Percentiles rank a stretch among this genome's conserved stretches.
These are phyloP conservation scores for Dioscorea cayenensis DNA, from an alignment of 116 monocot species.

Conservation along the genomic window DNA sequence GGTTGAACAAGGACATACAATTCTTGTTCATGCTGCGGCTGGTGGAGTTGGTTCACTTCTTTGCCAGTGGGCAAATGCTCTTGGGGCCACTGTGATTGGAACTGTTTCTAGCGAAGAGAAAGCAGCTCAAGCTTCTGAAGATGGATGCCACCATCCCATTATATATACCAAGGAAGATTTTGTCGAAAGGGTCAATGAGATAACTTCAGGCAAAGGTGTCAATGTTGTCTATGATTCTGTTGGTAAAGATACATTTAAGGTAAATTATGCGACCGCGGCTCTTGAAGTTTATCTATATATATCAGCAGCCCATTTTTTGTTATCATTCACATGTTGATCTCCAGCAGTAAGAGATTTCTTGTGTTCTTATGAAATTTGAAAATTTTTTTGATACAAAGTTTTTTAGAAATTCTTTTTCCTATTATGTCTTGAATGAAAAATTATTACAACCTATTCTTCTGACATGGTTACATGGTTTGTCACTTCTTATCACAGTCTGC, in stretches of 20 bases:
- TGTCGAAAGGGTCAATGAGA: conserved; percentile 46
- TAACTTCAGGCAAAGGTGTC: conserved; percentile 84
- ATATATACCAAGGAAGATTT: conserved; percentile 83
- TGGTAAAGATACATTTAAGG: conserved; percentile 92
- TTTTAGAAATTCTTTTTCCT: neutral
- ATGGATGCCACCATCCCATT: conserved; percentile 90
- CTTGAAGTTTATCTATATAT: neutral
- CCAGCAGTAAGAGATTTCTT: too few species aligned
- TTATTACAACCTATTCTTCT: too few species aligned
- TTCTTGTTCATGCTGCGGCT: conserved; percentile 93
- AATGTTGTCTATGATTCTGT: conserved; percentile 93
- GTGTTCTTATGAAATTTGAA: too few species aligned
- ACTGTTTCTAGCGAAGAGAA: conserved; percentile 86
- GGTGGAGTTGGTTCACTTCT: conserved; percentile 90
- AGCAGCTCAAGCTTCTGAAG: conserved; percentile 73
- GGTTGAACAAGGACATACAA: conserved; percentile 72
- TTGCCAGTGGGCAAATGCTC: conserved; percentile 92
- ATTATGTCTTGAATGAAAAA: neutral
- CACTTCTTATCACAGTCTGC: too few species aligned
- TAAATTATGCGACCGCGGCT: conserved; percentile 11
- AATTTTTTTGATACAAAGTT: neutral
- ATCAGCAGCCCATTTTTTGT: too few species aligned
- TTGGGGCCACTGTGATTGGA: conserved; percentile 92
- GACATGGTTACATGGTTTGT: too few species aligned
- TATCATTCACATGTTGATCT: too few species aligned